Conservation (phyloP, 176 grass and related monocot genomes). For the Elymus sibiricus region DNA sequence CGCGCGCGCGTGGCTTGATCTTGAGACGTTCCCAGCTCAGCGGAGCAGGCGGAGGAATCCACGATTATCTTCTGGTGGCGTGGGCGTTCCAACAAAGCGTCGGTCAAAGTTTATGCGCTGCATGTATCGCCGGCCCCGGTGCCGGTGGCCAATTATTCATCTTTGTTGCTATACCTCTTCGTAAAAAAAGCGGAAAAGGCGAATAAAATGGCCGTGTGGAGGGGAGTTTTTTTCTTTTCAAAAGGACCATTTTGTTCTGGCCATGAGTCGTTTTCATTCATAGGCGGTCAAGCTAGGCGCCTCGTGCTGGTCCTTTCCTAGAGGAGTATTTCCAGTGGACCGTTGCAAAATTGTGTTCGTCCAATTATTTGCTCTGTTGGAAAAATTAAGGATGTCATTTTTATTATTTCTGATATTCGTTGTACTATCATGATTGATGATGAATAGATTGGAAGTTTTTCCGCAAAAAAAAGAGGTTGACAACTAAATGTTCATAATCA, state of each 20-base stretch:
- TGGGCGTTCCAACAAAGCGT: background rate
- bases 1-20: no score
- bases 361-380: no score
- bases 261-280: slow-evolving; percentile 18
- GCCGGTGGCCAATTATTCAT: background rate
- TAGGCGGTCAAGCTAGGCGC: background rate
- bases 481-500: no score
- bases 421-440: no score
- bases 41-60: background rate
- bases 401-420: no score
- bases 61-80: background rate
- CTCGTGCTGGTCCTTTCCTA: background rate
- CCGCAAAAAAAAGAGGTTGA: no score
- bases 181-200: background rate
- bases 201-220: background rate
- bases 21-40: background rate
- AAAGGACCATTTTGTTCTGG: slow-evolving; percentile 26
- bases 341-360: no score
- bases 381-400: no score
- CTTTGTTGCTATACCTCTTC: background rate
- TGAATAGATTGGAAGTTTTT: no score
- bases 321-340: no score
- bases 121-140: background rate
- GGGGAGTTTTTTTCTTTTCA: background rate
- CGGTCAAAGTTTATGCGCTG: background rate